Evolutionary conservation across 1,284 basidiomycete genomes (phyloP), one percentile per base, ranked within the genome.

Genomic region (Ceratobasidium sp.): DNA sequence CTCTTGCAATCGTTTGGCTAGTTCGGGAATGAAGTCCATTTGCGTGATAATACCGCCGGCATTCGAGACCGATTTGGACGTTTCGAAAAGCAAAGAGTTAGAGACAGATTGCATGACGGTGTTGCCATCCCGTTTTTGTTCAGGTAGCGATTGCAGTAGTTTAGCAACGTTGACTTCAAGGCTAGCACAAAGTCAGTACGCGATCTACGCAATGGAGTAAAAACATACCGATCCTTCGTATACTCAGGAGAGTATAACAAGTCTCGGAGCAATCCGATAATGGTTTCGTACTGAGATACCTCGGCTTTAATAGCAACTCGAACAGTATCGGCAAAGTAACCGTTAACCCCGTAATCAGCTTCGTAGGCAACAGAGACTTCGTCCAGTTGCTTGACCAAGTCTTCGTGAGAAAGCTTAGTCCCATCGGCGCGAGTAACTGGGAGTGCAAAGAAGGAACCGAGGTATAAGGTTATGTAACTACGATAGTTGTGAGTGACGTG

Each of bases 361-460:
- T 94, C 92, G 82, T 99, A 97, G 4, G 90, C 91, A 33, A 99
- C 94, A 0, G 97, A 98, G 80, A 98, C 92, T 81, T 95, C 90
- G 82, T 98, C 96, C 1, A 99, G 90, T 77, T 90, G 89, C 83
- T 97, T 92, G 78, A 99, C 90, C 28, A 99, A 97, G 77, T 98
- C 90, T 84, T 99, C 97, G 81, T 97, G 95, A 2, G 88, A 86
- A 56, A 99, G 85, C 39, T 85, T 84, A 77, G 91, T 89, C 1
- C 96, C 96, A 77, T 90, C 87, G 26, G 89, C 87, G 49, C 92
- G 88, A 66, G 86, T 89, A 61, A 99, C 88, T 11, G 97, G 96
- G 0, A 99, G 88, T 26, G 94, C 92, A 85, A 99, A 99, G 85
- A 99, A 94, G 0, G 95, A 88, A 33, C 90, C 89, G 39, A 95